Percentiles rank a stretch among this genome's conserved stretches.
These are phyloP conservation scores for Agrocybe pediades DNA, from an alignment of 768 basidiomycete species.

Conservation along the genomic window DNA sequence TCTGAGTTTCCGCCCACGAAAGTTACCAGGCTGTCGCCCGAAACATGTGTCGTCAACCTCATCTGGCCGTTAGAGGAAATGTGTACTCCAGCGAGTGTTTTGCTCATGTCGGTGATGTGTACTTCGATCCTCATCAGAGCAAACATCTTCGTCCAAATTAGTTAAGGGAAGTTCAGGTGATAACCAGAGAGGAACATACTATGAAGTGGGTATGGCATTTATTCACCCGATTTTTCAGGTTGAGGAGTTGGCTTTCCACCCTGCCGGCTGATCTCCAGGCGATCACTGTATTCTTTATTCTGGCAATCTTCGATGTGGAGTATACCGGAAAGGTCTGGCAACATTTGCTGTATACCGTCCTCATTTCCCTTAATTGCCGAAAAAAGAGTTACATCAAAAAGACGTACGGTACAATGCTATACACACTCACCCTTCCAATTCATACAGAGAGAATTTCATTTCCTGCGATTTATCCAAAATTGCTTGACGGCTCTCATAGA, in stretches of 20 bases:
- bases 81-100: neutral
- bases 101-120: neutral
- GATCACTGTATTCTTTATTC: constrained; percentile 1
- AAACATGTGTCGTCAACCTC: neutral
- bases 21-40: constrained; percentile 3
- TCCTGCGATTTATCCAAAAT: constrained; percentile 6
- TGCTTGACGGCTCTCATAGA: constrained; percentile 8
- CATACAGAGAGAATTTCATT: constrained; percentile 4
- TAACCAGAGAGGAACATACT: neutral
- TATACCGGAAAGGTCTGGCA: neutral
- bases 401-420: neutral
- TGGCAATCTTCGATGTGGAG: neutral
- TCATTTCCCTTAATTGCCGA: constrained; percentile 7
- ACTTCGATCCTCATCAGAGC: constrained; percentile 8
- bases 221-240: constrained; percentile 10
- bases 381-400: neutral
- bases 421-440: constrained; percentile 6
- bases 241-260: constrained; percentile 7
- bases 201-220: constrained; percentile 11
- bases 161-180: neutral
- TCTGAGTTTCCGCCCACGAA: constrained; percentile 7
- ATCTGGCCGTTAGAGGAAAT: neutral
- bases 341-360: constrained; percentile 2
- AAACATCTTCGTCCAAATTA: constrained; percentile 5
- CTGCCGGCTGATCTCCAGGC: constrained; percentile 7